phyloP scores from a whole-genome alignment of 2,329 filamentous ascomycete species.

The Penicillium frequentans region DNA sequence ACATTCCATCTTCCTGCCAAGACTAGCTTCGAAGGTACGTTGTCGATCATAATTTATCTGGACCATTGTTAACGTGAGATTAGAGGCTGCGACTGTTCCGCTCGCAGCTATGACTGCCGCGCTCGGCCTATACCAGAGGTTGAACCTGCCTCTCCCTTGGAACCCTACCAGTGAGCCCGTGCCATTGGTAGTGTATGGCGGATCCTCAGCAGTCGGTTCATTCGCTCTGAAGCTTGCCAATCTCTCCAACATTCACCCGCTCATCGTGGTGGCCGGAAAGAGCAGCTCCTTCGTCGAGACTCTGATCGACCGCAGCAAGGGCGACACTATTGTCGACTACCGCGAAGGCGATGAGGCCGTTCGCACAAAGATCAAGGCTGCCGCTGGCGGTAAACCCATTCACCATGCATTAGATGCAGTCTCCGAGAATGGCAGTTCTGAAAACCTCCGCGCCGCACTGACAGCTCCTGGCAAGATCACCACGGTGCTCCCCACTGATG shows the following conservation, averaged over 20 bases:
- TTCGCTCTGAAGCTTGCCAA: constrained; percentile 59
- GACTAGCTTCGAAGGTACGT: constrained; percentile 53
- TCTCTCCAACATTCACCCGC: constrained; percentile 59
- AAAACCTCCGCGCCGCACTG: constrained; percentile 49
- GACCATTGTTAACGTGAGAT: not conserved
- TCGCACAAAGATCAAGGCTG: constrained; percentile 44
- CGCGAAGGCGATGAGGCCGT: constrained; percentile 57
- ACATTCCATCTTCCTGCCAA: constrained; percentile 56
- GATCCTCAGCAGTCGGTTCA: constrained; percentile 56
- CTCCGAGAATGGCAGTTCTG: constrained; percentile 52
- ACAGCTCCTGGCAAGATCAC: constrained; percentile 39
- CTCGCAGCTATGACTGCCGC: constrained; percentile 57
- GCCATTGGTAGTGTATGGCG: constrained; percentile 52
- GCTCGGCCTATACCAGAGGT: constrained; percentile 50
- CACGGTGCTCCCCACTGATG: constrained; percentile 42
- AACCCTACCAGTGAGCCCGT: constrained; percentile 33
- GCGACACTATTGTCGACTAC: constrained; percentile 63
- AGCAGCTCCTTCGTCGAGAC: constrained; percentile 52
- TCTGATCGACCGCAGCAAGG: constrained; percentile 54
- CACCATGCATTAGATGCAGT: constrained; percentile 60
- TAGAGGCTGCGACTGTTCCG: constrained; percentile 58
- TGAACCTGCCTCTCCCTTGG: constrained; percentile 54
- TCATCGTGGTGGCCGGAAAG: constrained; percentile 61
- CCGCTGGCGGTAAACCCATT: constrained; percentile 39
- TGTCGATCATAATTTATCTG: not conserved